Evolutionary conservation across 768 basidiomycete genomes (phyloP), one percentile per base, ranked within the genome.

Genomic region (Boletus rex-veris): DNA sequence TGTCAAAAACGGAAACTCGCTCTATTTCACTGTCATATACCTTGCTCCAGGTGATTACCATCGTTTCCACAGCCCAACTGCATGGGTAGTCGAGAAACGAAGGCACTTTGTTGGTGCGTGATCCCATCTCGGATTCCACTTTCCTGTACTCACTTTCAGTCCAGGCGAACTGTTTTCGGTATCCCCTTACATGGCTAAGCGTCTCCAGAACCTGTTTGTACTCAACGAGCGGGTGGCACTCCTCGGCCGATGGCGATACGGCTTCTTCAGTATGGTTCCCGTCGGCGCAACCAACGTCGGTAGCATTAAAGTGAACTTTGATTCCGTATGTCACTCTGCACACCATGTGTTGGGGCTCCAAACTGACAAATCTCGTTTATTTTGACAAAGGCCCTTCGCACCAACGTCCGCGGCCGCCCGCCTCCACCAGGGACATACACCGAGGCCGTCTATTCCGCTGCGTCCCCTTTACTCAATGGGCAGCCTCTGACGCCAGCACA

Each of bases 261-360:
- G 97, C 2, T 98, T 98, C 78, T 99, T 97, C 70, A 77, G 88
- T 26, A 98, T 98, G 93, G 85, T 97, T 0, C 97, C 97, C 10
- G 96, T 99, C 28, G 97, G 97, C 3, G 97, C 97, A 3, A 98
- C 96, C 11, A 98, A 99, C 69, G 97, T 98, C 48, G 97, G 97
- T 5, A 90, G 87, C 58, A 98, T 99, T 73, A 87, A 88, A 60
- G 80, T 99, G 66, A 95, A 97, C 69, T 99, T 99, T 70, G 97
- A 99, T 70, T 78, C 87, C 67, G 89, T 87, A 42, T 48, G 69
- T 40, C 28, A 52, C 21, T 24, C 21, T 21, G 16, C 11, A 52
- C 28, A 52, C 28, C 42, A 43, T 40, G 9, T 18, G 45, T 14
- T n/a, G 12, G 2, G 12, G 19, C 5, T 2, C 33, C 53, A 41